Base-by-base conservation (phyloP, 148 eudicot genomes). In the Simmondsia chinensis region DNA sequence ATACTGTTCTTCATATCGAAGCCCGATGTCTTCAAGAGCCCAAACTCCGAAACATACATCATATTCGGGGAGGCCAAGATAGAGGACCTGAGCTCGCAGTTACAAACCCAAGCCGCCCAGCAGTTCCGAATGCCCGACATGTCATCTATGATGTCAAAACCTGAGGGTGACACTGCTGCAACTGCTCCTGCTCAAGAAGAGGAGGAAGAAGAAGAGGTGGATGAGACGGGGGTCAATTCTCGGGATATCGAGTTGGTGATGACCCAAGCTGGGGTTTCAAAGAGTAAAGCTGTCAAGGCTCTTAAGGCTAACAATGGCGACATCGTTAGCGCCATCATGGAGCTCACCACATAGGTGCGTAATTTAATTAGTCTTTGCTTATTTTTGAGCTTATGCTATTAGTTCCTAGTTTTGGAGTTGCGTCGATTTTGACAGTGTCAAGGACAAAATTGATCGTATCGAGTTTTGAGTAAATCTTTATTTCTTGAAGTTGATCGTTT, bases 91-190 rank as follows among this genome's bases (percentile, higher is more conserved):
- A 85, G 89, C 76, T 81, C 95, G 35, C 95, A 85, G 68, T 65
- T 85, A 48, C 95, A 85, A 63, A 77, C 82, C n/a, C 86, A 85
- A 50, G 95, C 91, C 43, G 89, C 89, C 41, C 86, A 85, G 43
- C 94, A 84, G 52, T 84, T 84, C 75, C 76, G 79, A 59, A 70
- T 77, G 66, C 88, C 88, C 0, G 84, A 80, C 20, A 50, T 77
- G 72, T 68, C 79, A 7, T 77, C 82, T 24, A 53, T 77, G 47
- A 62, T 73, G 60, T 74, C 63, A 3, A 80, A 80, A 39, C 20
- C 88, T 1, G 88, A 84, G 11, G 42, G 56, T 19, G 62, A 84
- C 19, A 72, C 60, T 13, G 53, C 70, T 0, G 45, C 68, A 18
- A 47, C 68, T 40, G 62, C 61, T 14, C 66, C 54, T 9, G 71